Conservation (phyloP, 2,329 filamentous ascomycete genomes). For the Byssochlamys sp. region DNA sequence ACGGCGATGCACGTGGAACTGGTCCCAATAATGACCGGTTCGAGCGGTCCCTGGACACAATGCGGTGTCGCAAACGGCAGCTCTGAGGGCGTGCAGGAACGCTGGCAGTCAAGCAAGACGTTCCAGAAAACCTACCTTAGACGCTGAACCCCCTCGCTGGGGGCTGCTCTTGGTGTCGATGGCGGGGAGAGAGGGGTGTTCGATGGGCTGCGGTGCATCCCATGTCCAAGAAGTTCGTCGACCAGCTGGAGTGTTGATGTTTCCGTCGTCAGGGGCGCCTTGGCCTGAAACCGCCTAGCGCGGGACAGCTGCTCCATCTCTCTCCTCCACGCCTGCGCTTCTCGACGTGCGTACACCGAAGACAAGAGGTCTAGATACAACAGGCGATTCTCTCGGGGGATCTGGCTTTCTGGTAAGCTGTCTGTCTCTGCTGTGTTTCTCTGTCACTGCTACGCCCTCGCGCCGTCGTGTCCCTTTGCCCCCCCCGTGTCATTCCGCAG, state of each 20-base stretch:
- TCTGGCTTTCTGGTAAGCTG: conserved; percentile 1
- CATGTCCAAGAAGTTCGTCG: not conserved
- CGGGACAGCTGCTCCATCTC: not conserved
- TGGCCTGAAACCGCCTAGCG: not conserved
- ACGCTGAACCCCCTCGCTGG: not conserved
- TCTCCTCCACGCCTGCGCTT: not conserved
- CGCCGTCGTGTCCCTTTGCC: not conserved
- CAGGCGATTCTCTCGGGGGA: not conserved
- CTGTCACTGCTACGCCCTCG: not conserved
- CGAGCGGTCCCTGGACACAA: not conserved
- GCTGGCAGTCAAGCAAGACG: not conserved
- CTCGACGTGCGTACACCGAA: not conserved
- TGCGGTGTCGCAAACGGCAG: not conserved
- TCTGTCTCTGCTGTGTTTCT: not conserved
- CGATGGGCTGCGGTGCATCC: not conserved
- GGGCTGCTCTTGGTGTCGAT: not conserved
- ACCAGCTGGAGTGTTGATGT: not conserved
- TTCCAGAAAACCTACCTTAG: not conserved
- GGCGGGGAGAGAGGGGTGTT: not conserved
- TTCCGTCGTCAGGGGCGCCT: not conserved
- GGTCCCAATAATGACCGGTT: not conserved
- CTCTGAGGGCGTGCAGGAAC: too few relatives aligned
- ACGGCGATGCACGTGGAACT: not conserved
- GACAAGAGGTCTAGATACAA: not conserved
- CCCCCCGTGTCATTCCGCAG: not conserved